Evolutionary conservation across 352 stramenopile species (phyloP).

Genomic region (Pythium sukuiense): DNA sequence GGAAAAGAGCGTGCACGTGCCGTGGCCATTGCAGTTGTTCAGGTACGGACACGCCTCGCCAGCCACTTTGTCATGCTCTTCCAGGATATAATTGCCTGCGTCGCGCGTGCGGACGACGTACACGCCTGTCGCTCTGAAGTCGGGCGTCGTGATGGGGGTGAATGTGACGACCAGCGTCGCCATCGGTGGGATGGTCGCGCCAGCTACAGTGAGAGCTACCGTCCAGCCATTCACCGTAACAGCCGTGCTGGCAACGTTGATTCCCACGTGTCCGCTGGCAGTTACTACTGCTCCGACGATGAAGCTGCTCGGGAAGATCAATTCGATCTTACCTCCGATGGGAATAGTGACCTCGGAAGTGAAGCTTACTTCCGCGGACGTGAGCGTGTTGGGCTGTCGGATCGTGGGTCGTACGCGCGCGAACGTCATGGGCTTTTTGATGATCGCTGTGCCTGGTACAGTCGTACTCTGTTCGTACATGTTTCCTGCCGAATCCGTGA

Average conservation of each 20-base stretch:
- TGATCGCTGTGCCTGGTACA: constrained; percentile 53
- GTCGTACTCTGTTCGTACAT: constrained; percentile 41
- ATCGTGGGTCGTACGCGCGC: constrained; percentile 47
- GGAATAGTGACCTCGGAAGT: constrained; percentile 43
- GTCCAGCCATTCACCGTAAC: constrained; percentile 30
- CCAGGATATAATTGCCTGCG: constrained; percentile 40
- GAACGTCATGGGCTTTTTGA: constrained; percentile 61
- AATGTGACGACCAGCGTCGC: constrained; percentile 41
- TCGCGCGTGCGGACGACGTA: constrained; percentile 61
- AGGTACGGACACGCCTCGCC: constrained; percentile 63
- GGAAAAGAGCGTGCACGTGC: constrained; percentile 68
- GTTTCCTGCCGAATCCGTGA: constrained; percentile 41
- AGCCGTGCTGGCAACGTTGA: constrained; percentile 34
- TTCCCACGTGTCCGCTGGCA: constrained; percentile 33
- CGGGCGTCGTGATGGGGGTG: constrained; percentile 50
- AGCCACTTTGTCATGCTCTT: constrained; percentile 49
- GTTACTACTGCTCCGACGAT: constrained; percentile 28
- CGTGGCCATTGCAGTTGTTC: constrained; percentile 86
- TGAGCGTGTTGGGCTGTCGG: constrained; percentile 39
- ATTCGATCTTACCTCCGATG: constrained; percentile 40
- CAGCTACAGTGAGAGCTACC: constrained; percentile 40
- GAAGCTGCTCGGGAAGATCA: constrained; percentile 53
- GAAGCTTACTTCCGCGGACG: constrained; percentile 40
- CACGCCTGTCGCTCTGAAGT: constrained; percentile 37
- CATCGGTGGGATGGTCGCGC: constrained; percentile 30